A percentile compares a stretch with the other conserved stretches of the same genome.
phyloP scores from a whole-genome alignment of 108 stramenopile genomes.

The Nitzschia sp. region DNA sequence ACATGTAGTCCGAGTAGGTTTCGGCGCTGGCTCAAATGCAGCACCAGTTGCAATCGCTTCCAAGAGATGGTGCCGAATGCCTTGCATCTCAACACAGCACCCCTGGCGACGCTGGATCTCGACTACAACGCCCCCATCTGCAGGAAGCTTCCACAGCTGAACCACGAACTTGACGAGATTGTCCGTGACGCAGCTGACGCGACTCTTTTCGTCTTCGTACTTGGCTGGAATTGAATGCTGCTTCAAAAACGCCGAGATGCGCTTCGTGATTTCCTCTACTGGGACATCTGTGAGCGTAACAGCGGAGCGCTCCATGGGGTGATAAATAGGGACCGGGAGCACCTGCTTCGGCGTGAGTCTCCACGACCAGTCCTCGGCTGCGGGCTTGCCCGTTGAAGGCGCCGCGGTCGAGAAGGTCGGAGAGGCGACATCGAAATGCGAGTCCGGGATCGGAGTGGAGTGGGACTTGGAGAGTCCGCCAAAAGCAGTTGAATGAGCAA shows the following conservation, averaged over 20 bases:
- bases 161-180: slow-evolving; percentile 9
- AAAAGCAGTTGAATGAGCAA: not conserved
- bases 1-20: not conserved
- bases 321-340: slow-evolving; percentile 9
- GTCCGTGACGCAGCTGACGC: slow-evolving; percentile 17
- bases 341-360: not conserved
- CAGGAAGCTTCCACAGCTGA: slow-evolving; percentile 13
- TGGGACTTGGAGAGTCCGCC: slow-evolving; percentile 1
- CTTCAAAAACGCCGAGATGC: slow-evolving; percentile 25
- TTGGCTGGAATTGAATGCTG: slow-evolving; percentile 11
- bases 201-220: not conserved
- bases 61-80: slow-evolving; percentile 17
- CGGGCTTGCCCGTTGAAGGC: too few species aligned
- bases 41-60: not conserved
- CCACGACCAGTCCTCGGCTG: not conserved
- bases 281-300: slow-evolving; percentile 3
- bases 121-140: not conserved
- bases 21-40: too few species aligned
- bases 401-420: not conserved
- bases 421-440: not conserved
- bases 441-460: slow-evolving; percentile 5
- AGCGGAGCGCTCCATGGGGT: slow-evolving; percentile 24
- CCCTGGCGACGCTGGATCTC: slow-evolving; percentile 28
- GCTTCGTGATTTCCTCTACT: slow-evolving; percentile 10
- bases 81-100: slow-evolving; percentile 23